phyloP scores from a whole-genome alignment of 2,329 filamentous ascomycete genomes.

The Cladophialophora yegresii region DNA sequence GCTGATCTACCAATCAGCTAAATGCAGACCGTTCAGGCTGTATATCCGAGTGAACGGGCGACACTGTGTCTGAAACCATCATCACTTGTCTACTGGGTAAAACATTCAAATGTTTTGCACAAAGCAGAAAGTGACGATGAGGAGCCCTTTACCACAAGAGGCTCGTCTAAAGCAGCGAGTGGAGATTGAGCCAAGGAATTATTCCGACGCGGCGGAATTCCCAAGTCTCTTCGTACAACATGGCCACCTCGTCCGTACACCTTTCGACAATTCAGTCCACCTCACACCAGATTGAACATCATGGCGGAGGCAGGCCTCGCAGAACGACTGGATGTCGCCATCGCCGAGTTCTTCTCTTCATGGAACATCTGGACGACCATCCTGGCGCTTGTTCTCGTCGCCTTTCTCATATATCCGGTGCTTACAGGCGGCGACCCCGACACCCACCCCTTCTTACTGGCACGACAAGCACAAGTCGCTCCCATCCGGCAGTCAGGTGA shows the following conservation, averaged over 20 bases:
- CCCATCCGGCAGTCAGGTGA: slow-evolving; percentile 80
- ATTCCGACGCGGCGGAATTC: neutral
- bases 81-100: no score
- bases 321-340: slow-evolving; percentile 31
- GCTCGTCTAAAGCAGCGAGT: neutral
- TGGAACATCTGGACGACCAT: slow-evolving; percentile 81
- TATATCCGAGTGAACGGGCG: neutral
- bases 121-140: neutral
- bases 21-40: neutral
- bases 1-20: neutral
- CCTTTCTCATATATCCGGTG: slow-evolving; percentile 70
- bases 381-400: slow-evolving; percentile 66
- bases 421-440: slow-evolving; percentile 77
- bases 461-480: slow-evolving; percentile 76
- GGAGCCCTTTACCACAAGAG: neutral
- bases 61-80: neutral
- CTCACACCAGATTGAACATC: slow-evolving; percentile 2
- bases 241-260: neutral
- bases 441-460: slow-evolving; percentile 86
- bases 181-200: neutral
- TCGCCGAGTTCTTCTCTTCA: slow-evolving; percentile 35
- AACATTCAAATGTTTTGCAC: no score
- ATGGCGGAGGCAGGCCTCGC: slow-evolving; percentile 28
- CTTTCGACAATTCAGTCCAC: neutral
- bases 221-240: neutral